Evolutionary conservation across 1,284 basidiomycete genomes (phyloP).

Genomic region (Sanghuangporus sanghuang): DNA sequence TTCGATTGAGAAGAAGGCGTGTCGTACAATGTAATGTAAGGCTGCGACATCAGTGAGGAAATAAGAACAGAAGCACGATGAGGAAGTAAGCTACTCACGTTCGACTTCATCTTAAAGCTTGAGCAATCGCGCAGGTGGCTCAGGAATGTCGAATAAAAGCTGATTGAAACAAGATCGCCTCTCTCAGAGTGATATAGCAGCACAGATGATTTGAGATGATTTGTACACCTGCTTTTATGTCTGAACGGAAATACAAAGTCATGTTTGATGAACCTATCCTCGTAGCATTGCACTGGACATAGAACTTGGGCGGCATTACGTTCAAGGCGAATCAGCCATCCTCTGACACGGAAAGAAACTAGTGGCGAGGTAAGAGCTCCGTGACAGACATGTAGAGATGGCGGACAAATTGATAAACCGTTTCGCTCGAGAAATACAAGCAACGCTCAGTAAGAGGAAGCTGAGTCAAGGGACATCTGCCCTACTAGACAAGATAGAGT

Average conservation of each 20-base stretch:
- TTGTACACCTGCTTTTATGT: constrained; percentile 13
- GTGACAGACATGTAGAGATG: not conserved
- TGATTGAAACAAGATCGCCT: not conserved
- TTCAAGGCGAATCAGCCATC: not conserved
- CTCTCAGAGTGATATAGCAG: not conserved
- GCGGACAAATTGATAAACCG: constrained; percentile 8
- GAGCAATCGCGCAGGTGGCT: constrained; percentile 2
- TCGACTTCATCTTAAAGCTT: constrained; percentile 14
- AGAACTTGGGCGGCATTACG: not conserved
- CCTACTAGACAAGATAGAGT: not conserved
- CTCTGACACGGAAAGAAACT: constrained; percentile 7
- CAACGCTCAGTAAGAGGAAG: not conserved
- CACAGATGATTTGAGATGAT: constrained; percentile 16
- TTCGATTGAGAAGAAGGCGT: constrained; percentile 48
- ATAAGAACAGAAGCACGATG: not conserved
- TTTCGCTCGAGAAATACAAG: constrained; percentile 2
- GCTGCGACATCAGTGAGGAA: constrained; percentile 28
- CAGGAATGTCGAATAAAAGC: not conserved
- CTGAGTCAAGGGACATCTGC: not conserved
- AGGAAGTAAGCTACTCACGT: constrained; percentile 1
- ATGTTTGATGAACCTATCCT: constrained; percentile 7
- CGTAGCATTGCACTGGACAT: not conserved
- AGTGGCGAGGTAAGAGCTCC: constrained; percentile 10
- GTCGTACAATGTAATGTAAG: constrained; percentile 61
- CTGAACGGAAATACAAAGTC: not conserved